These are phyloP conservation scores for Microglena sp. DNA, from an alignment of 139 green algal species.

Conservation along the genomic window DNA sequence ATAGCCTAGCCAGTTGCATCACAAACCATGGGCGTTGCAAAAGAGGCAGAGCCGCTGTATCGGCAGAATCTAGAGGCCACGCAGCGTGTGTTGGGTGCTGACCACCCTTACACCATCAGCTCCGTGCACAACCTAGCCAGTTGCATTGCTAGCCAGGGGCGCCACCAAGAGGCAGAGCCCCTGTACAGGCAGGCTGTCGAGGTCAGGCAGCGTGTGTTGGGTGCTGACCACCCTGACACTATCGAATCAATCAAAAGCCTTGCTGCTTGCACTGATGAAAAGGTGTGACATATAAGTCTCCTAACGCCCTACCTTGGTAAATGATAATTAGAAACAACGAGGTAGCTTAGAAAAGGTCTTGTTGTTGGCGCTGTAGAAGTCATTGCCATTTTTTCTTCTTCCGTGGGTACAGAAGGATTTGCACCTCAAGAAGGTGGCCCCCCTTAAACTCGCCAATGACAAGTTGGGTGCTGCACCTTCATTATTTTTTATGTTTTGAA, in stretches of 20 bases:
- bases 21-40: not conserved
- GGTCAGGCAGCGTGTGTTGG: constrained; percentile 3
- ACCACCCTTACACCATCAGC: constrained; percentile 9
- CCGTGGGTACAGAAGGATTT: too few species aligned
- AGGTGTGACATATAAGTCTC: too few species aligned
- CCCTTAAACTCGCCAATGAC: too few species aligned
- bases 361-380: too few species aligned
- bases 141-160: constrained; percentile 11
- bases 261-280: not conserved
- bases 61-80: constrained; percentile 1
- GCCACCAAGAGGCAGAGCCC: constrained; percentile 11
- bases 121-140: constrained; percentile 12
- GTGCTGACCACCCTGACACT: constrained; percentile 5
- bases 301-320: too few species aligned
- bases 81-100: constrained; percentile 4
- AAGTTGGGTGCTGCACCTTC: too few species aligned
- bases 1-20: not conserved
- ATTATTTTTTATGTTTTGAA: too few species aligned
- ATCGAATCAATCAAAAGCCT: constrained; percentile 1
- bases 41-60: constrained; percentile 5
- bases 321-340: too few species aligned
- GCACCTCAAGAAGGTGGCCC: too few species aligned
- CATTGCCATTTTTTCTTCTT: too few species aligned
- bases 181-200: constrained; percentile 15
- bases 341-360: too few species aligned